These are phyloP conservation scores for Neurospora sp. DNA, from an alignment of 495 filamentous ascomycete species.

Conservation along the genomic window DNA sequence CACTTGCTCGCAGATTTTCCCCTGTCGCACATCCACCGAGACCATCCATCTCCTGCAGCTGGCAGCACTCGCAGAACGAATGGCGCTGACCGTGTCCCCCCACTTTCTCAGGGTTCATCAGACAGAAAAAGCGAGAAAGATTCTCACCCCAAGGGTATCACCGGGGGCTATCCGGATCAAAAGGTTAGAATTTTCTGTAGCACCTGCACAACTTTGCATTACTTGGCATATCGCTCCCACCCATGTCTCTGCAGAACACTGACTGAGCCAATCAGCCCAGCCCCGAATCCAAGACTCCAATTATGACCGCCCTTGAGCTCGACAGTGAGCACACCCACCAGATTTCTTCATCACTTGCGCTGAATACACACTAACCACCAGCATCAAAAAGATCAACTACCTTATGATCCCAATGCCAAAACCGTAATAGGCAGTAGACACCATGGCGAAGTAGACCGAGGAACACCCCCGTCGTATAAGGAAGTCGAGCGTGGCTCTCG, in stretches of 20 bases:
- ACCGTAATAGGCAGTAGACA: background rate
- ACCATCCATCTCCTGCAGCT: background rate
- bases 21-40: background rate
- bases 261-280: background rate
- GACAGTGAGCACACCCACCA: background rate
- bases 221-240: background rate
- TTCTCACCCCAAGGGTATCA: background rate
- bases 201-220: background rate
- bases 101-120: background rate
- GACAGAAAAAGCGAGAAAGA: background rate
- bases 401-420: background rate
- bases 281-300: background rate
- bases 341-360: background rate
- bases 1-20: background rate
- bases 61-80: background rate
- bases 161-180: background rate
- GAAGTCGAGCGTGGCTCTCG: background rate
- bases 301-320: background rate
- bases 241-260: background rate
- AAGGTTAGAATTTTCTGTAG: background rate
- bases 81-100: background rate
- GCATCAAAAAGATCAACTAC: background rate
- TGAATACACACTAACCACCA: background rate
- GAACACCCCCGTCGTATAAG: background rate
- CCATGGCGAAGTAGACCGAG: background rate